Base-by-base conservation (phyloP, 257 asterid species). In the Solanum lycopersicoides region DNA sequence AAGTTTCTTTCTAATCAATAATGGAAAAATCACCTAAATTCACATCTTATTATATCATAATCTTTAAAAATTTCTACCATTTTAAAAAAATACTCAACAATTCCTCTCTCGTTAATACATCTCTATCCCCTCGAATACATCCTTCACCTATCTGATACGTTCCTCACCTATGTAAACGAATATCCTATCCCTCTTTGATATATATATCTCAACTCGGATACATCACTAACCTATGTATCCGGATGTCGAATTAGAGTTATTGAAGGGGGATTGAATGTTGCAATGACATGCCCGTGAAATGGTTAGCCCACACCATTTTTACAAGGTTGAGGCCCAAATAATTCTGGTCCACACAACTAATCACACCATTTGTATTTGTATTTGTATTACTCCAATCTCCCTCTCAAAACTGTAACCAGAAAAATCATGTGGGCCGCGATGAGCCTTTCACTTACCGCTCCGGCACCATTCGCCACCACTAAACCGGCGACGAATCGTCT, bases 371-470 rank as follows among this genome's bases (percentile, higher is more conserved):
- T 77, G 1, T 23, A 41, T 23, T 21, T 23, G 82, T 23, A 41
- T 75, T 23, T 4, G 47, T 42, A 42, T 53, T 79, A 25, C 59
- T 25, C 68, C 0, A 47, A 6, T 16, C 68, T 47, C 65, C 28
- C 28, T 47, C 66, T 5, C 68, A 0, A 47, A 47, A 80, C 69
- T 30, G 69, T 50, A 53, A 80, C 85, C 85, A 80, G 85, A 18
- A 74, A 72, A 47, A 80, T 47, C 44, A 80, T 80, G 85, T 50
- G 85, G 85, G 68, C 85, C 30, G 30, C 85, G 21, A 20, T 37
- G 82, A 16, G 80, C 30, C 20, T 41, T 39, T 47, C 53, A 1
- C 16, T 41, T 11, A 18, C 23, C 12, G 12, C 18, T 4, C 25
- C 65, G 8, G 20, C 5, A 44, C 59, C 63, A 42, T 44, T 15